Conservation (phyloP, 257 asterid genomes). For the Haberlea rhodopensis region DNA sequence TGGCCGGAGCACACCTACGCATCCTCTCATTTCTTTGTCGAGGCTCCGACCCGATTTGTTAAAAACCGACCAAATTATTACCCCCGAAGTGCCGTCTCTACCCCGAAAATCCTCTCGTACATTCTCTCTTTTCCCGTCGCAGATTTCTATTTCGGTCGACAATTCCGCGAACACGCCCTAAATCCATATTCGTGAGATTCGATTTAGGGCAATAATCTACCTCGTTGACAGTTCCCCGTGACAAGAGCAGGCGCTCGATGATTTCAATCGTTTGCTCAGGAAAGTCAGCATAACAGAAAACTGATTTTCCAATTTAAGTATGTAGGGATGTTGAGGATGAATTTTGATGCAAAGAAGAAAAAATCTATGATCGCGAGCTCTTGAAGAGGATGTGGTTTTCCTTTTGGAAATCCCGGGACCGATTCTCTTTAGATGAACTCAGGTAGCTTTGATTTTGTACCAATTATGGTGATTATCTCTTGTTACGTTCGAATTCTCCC, state of each 20-base stretch:
- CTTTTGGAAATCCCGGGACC: constrained; percentile 94
- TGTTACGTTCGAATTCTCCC: constrained; percentile 7
- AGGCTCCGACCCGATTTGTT: constrained; percentile 28
- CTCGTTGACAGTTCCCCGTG: constrained; percentile 10
- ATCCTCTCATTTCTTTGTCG: constrained; percentile 16
- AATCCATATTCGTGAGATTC: neutral
- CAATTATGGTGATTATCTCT: neutral
- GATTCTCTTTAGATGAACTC: constrained; percentile 91
- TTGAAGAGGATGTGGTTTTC: constrained; percentile 83
- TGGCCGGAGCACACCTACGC: neutral
- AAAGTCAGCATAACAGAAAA: neutral
- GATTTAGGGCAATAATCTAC: constrained; percentile 4
- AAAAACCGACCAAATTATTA: constrained; percentile 29
- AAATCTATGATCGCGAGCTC: constrained; percentile 46
- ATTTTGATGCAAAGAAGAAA: constrained; percentile 37
- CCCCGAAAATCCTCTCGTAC: constrained; percentile 29
- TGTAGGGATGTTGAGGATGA: constrained; percentile 35
- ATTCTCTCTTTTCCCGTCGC: constrained; percentile 25
- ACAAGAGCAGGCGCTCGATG: constrained; percentile 21
- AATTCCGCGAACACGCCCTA: constrained; percentile 33
- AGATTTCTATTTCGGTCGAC: constrained; percentile 27
- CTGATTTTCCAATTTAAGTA: constrained; percentile 14
- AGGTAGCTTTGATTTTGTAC: constrained; percentile 42
- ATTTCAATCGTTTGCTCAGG: neutral
- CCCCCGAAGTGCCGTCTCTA: constrained; percentile 21